Percentiles rank a stretch among this genome's conserved stretches.
These are phyloP conservation scores for Penicillium hordei DNA, from an alignment of 2,329 filamentous ascomycete genomes.

Conservation along the genomic window DNA sequence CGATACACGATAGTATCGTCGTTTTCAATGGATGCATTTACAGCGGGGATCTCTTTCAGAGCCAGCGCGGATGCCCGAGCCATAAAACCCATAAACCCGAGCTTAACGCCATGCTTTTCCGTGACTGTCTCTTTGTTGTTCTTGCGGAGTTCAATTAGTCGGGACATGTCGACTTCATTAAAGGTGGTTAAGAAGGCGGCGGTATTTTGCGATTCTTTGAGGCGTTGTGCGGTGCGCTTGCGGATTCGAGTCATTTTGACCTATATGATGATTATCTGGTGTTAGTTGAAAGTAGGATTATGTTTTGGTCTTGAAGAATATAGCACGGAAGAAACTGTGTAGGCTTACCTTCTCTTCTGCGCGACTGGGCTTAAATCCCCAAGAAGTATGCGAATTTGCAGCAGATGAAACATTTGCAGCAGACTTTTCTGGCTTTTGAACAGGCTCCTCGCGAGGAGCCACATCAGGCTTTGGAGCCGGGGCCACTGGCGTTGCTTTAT, in stretches of 20 bases:
- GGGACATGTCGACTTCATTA: conserved; percentile 97
- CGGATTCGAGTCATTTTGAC: conserved; percentile 98
- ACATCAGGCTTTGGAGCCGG: too few relatives aligned
- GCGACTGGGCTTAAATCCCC: too few relatives aligned
- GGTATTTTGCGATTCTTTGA: conserved; percentile 97
- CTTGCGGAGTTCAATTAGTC: conserved; percentile 87
- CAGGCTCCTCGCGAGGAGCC: too few relatives aligned
- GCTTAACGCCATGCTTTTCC: conserved; percentile 89
- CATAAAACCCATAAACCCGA: conserved; percentile 96
- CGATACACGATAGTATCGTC: conserved; percentile 95
- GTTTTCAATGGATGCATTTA: conserved; percentile 45
- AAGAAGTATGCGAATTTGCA: too few relatives aligned
- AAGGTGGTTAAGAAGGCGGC: conserved; percentile 92
- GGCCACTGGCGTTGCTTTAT: too few relatives aligned
- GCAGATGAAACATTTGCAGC: too few relatives aligned
- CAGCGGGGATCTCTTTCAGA: conserved; percentile 54
- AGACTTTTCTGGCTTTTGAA: too few relatives aligned
- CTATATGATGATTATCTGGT: conserved; percentile 43
- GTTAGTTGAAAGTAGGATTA: neutral
- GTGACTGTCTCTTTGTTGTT: conserved; percentile 89
- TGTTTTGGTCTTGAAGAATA: neutral
- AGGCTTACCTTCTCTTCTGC: too few relatives aligned
- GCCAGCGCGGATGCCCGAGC: conserved; percentile 80
- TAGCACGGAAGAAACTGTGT: too few relatives aligned
- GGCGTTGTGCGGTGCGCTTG: conserved; percentile 85